Base-by-base conservation (phyloP, 2,329 filamentous ascomycete genomes). In the Aspergillus pseudoterreus region DNA sequence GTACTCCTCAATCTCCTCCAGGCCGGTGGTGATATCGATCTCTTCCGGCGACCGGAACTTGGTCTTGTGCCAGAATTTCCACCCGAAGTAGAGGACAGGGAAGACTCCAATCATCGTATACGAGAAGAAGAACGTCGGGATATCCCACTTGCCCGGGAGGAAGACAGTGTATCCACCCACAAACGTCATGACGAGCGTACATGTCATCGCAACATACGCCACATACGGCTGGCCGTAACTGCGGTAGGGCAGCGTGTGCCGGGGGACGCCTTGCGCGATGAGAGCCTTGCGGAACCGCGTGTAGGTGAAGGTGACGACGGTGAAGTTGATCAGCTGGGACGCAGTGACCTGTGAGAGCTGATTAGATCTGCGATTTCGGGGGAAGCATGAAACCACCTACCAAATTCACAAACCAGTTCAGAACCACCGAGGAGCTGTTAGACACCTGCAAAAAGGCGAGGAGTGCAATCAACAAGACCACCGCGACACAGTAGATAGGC, bases 111-210 rank as follows among this genome's bases (percentile, higher is more conserved):
- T 81, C 78, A 89, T 90, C 45, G 84, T 83, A 68, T 92, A 92
- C 69, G 84, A 87, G 68, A 90, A 90, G 24, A 92, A 69, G 66
- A 92, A 94, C 6, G 81, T 83, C 6, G 85, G 79, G 0, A 87
- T 65, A 53, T 82, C 78, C 88, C 87, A 92, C 4, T 79, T 77
- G 3, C 76, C 77, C 0, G 86, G 84, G 43, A 92, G 66, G 61
- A 92, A 94, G 1, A 92, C 86, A 0, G 84, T 80, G 56, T 91
- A 92, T 0, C 88, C 88, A 8, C 86, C 83, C 1, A 91, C 83
- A 59, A 92, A 83, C 0, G 84, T 81, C 84, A 92, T 91, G 56
- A 87, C 68, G 45, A 82, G 80, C 1, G 84, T 87, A 22, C 80
- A 82, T 0, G 74, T 65, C 5, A 90, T 71, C 0, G 82, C 84